A percentile compares a stretch with the other conserved stretches of the same genome.
Conservation (phyloP, 306 rosid species). For the Prunus mume region DNA sequence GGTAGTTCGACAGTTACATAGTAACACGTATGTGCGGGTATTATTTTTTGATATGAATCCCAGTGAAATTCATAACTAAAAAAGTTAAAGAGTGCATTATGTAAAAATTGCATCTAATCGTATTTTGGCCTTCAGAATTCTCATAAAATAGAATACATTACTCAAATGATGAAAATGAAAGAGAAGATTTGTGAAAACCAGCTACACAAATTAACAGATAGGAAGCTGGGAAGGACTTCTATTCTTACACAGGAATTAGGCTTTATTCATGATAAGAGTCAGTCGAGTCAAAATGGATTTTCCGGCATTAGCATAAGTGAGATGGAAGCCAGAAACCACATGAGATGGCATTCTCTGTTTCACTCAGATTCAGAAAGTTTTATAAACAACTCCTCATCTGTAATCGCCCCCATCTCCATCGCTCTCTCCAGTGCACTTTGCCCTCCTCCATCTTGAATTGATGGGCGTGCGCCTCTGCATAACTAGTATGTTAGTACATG, state of each 20-base stretch:
- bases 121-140: not conserved
- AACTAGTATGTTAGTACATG: slow-evolving; percentile 23
- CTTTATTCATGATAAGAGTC: not conserved
- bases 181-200: not conserved
- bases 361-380: slow-evolving; percentile 56
- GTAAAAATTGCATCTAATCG: not conserved
- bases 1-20: not conserved
- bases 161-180: not conserved
- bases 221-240: not conserved
- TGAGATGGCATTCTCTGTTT: not conserved
- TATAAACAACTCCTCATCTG: slow-evolving; percentile 85
- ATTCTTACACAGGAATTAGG: not conserved
- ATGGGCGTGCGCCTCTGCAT: slow-evolving; percentile 75
- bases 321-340: not conserved
- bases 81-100: not conserved
- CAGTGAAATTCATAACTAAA: not conserved
- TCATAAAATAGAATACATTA: not conserved
- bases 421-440: slow-evolving; percentile 82
- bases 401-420: slow-evolving; percentile 95
- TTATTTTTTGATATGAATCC: not conserved
- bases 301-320: not conserved
- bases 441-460: slow-evolving; percentile 80
- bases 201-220: not conserved
- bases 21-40: not conserved
- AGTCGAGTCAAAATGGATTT: not conserved